These are phyloP conservation scores for Cynara cardunculus DNA, from an alignment of 129 eudicot species.

Conservation along the genomic window DNA sequence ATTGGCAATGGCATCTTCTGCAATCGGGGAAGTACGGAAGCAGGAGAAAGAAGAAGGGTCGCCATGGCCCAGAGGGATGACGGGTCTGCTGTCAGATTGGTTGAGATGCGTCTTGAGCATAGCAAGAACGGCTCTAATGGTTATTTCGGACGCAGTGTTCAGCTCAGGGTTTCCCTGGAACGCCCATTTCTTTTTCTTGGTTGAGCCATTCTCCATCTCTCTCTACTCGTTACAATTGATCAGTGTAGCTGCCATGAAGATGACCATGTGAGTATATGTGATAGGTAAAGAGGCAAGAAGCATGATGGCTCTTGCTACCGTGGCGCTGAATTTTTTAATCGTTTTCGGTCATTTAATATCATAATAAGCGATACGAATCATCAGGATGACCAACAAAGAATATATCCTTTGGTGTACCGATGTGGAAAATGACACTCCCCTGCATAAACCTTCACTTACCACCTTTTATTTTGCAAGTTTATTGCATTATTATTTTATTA, in stretches of 20 bases:
- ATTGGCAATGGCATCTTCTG: conserved; percentile 49
- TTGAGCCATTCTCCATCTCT: conserved; percentile 31
- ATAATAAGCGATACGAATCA: neutral
- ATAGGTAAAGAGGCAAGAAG: neutral
- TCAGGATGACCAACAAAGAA: neutral
- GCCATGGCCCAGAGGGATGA: conserved; percentile 48
- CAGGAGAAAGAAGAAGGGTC: conserved; percentile 64
- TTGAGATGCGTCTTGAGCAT: conserved; percentile 37
- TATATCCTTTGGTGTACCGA: neutral
- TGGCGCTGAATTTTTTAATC: neutral
- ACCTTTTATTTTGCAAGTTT: neutral
- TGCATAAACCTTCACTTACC: no score
- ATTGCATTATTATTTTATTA: neutral
- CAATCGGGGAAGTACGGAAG: conserved; percentile 40
- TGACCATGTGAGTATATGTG: neutral
- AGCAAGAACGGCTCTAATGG: conserved; percentile 39
- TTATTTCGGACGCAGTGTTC: conserved; percentile 22
- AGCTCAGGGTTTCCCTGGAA: conserved; percentile 32
- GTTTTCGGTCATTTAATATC: neutral
- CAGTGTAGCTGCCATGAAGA: neutral
- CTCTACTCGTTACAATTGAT: neutral
- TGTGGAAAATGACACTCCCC: neutral
- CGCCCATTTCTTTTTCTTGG: conserved; percentile 28
- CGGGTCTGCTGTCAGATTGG: conserved; percentile 32
- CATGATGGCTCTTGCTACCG: neutral